phyloP scores from a whole-genome alignment of 495 filamentous ascomycete species.

The Penicillium angulare region DNA sequence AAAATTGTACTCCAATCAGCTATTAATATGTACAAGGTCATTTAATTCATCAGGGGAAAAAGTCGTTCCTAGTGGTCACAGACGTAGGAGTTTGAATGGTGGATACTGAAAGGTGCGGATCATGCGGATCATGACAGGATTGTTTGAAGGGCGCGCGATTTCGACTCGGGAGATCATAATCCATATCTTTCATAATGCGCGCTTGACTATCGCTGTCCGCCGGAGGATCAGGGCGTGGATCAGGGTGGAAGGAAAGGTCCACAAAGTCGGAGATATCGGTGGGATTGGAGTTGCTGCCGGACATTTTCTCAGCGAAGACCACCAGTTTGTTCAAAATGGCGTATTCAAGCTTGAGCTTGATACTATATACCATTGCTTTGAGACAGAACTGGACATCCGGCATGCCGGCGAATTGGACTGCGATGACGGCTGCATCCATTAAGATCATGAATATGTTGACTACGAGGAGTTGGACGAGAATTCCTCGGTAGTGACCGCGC shows the following conservation, averaged over 20 bases:
- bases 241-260: slow-evolving; percentile 22
- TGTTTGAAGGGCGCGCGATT: slow-evolving; percentile 12
- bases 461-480: slow-evolving; percentile 47
- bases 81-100: neutral
- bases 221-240: slow-evolving; percentile 2
- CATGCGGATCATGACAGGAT: slow-evolving; percentile 12
- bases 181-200: slow-evolving; percentile 2
- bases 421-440: slow-evolving; percentile 45
- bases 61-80: slow-evolving; percentile 4
- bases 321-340: slow-evolving; percentile 49
- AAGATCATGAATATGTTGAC: slow-evolving; percentile 49
- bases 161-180: slow-evolving; percentile 1
- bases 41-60: neutral
- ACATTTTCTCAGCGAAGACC: slow-evolving; percentile 20
- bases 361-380: slow-evolving; percentile 52
- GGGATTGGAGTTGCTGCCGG: slow-evolving; percentile 17
- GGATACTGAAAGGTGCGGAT: neutral
- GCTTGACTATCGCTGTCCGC: slow-evolving; percentile 21
- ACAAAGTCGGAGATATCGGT: slow-evolving; percentile 31
- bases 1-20: too few species aligned
- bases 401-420: slow-evolving; percentile 40
- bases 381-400: slow-evolving; percentile 50
- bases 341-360: slow-evolving; percentile 59
- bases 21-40: too few species aligned
- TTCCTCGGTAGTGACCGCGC: slow-evolving; percentile 25